A percentile compares a stretch with the other conserved stretches of the same genome.
phyloP scores from a whole-genome alignment of 495 filamentous ascomycete genomes.

The Entonaema liquescens region DNA sequence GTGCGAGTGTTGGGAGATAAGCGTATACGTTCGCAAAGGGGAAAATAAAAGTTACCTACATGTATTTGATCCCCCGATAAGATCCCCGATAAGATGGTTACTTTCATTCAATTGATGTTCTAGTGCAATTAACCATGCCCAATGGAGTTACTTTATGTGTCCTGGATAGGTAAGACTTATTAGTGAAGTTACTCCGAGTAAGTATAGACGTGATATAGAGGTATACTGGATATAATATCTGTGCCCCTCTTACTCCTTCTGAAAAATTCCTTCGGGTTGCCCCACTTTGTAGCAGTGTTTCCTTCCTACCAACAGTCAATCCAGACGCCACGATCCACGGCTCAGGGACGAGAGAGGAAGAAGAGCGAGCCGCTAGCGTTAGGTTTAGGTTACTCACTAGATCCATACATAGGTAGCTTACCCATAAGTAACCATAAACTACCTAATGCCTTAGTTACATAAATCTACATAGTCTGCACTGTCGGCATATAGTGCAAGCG shows the following conservation, averaged over 20 bases:
- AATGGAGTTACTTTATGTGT: slow-evolving; percentile 37
- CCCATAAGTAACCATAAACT: not conserved
- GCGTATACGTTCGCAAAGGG: not conserved
- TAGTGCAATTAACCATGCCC: slow-evolving; percentile 1
- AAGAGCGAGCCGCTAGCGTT: slow-evolving; percentile 15
- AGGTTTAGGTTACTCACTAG: slow-evolving; percentile 1
- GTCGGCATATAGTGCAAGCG: slow-evolving; percentile 28
- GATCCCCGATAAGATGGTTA: slow-evolving; percentile 19
- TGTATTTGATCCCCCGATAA: slow-evolving; percentile 9
- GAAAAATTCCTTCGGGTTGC: slow-evolving; percentile 31
- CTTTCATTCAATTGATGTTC: not conserved
- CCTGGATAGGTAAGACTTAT: slow-evolving; percentile 19
- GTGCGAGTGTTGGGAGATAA: slow-evolving; percentile 3
- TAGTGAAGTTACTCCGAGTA: slow-evolving; percentile 37
- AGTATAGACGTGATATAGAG: not conserved
- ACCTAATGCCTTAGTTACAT: not conserved
- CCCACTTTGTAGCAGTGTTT: slow-evolving; percentile 15
- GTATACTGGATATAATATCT: slow-evolving; percentile 4
- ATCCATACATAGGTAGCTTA: not conserved
- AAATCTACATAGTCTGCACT: too few relatives aligned
- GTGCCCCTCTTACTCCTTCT: slow-evolving; percentile 24
- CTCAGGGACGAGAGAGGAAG: slow-evolving; percentile 17
- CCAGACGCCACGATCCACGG: slow-evolving; percentile 10
- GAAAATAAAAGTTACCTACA: not conserved
- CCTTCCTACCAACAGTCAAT: slow-evolving; percentile 5